Evolutionary conservation across 108 stramenopile genomes (phyloP), one percentile per base, ranked within the genome.

Genomic region (Cyclostephanos tholiformis): DNA sequence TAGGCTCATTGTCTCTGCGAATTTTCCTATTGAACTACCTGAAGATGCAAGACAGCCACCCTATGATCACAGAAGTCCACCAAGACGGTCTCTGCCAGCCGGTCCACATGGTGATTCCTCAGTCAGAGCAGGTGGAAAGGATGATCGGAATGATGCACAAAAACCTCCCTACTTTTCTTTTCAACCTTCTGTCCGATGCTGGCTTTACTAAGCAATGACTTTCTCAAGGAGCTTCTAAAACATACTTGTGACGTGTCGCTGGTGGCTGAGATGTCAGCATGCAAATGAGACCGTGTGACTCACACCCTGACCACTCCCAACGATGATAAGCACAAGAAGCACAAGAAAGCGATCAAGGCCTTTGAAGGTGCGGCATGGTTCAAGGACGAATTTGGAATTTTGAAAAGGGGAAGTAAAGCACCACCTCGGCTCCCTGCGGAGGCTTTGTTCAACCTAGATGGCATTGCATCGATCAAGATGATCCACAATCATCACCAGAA

Each of bases 121-220:
- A 29, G 0, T 4, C 57, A 0, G 10, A 5, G 1, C 29, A 58
- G 29, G 57, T 30, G 29, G 57, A 58, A 29, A 11, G 27, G 29
- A 58, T 58, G 10, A 17, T 58, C 9, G 30, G 9, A 5, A 58
- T 29, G 57, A 58, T 58, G 57, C 30, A 58, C 32, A 58, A 58
- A 30, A 26, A 58, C 11, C 11, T 58, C 16, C 27, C 27, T 11
- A 30, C 57, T 7, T 58, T n/a, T 29, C 25, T 58, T 29, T 30
- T n/a, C 16, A 9, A 58, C 29, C 11, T 10, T 6, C 57, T 58
- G 16, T 8, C 4, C 7, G 57, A 58, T 9, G 0, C 30, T 17
- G 57, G 57, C 11, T 7, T 58, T 26, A 3, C 16, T 30, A 13
- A 30, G 1, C n/a, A n/a, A n/a, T n/a, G 57, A 26, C 3, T 58